Evolutionary conservation across 371 early-diverging fungal species (phyloP), one percentile per base, ranked within the genome.

Genomic region (Aphelidium insulamus): DNA sequence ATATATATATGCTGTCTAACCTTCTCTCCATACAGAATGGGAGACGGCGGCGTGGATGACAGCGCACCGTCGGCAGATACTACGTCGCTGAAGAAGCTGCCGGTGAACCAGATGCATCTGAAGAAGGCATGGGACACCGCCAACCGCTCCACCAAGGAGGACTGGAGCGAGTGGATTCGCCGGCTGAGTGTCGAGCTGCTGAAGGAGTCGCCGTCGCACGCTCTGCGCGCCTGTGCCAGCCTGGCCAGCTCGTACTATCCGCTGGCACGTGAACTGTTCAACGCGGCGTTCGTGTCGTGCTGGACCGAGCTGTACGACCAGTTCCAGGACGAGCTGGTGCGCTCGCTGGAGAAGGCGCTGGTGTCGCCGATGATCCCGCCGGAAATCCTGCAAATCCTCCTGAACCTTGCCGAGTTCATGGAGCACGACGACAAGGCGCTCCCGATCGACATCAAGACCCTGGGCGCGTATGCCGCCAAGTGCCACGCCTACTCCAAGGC

Each of bases 371-470:
- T 72, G 26, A 82, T 83, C 25, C 85, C 95, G 5, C 75, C 84
- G 1, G 92, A 97, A 44, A 77, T 87, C 32, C 60, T 87, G 34
- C 87, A 86, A 48, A 73, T 72, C 0, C 55, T 97, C 12, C 61
- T 97, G 21, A 83, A 88, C 38, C 63, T 97, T 15, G 91, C 91
- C 14, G 97, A 91, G 51, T 91, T 86, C 40, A 90, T 97, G 94
- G 95, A 97, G 52, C 90, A 86, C 37, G 88, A 92, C 48, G 90
- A 86, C 47, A 85, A 86, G 45, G 71, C 86, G 21, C 57, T 91
- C 4, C 90, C 91, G 0, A 90, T 94, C 32, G 84, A 86, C 40
- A 76, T 90, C 29, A 67, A 80, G 24, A 79, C 77, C 0, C 55
- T 95, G 18, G 91, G 88, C 7, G 57, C 55, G 15, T 91, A 82